A percentile compares a stretch with the other conserved stretches of the same genome.
These are phyloP conservation scores for Apiotrichum brassicae DNA, from an alignment of 1,284 basidiomycete species.

Conservation along the genomic window DNA sequence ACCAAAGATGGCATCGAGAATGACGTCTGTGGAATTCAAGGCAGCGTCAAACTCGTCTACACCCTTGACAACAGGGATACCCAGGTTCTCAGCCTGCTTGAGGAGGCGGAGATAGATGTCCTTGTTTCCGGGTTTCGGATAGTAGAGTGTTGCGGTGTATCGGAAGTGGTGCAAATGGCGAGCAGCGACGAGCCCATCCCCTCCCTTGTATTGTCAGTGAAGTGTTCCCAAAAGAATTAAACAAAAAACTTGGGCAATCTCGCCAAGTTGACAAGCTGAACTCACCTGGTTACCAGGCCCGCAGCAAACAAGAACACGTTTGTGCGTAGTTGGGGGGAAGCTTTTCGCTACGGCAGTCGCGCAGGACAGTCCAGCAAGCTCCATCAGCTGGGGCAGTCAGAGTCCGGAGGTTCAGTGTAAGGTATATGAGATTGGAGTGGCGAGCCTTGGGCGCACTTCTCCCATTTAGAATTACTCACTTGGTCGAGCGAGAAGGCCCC, in stretches of 20 bases:
- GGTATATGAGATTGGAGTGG: too few species aligned
- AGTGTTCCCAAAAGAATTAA: too few species aligned
- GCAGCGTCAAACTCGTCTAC: conserved; percentile 53
- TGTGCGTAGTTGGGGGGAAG: conserved; percentile 62
- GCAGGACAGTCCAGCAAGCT: conserved; percentile 93
- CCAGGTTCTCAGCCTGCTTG: conserved; percentile 80
- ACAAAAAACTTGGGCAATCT: too few species aligned
- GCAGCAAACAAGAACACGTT: conserved; percentile 80
- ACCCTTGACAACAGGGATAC: conserved; percentile 61
- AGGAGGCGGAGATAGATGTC: conserved; percentile 83
- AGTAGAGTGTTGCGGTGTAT: conserved; percentile 75
- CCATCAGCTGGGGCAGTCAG: conserved; percentile 70
- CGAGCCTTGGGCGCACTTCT: too few species aligned
- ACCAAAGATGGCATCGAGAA: conserved; percentile 91
- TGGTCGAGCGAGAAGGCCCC: conserved; percentile 90
- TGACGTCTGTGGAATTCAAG: conserved; percentile 65
- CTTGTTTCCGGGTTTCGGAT: conserved; percentile 77
- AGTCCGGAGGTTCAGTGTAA: too few species aligned
- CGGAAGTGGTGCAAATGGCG: conserved; percentile 87
- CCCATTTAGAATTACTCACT: conserved; percentile 52
- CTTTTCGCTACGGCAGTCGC: conserved; percentile 78
- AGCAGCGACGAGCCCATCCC: conserved; percentile 94
- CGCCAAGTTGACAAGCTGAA: neutral
- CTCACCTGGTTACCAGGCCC: conserved; percentile 84
- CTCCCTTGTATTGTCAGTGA: conserved; percentile 56